Conservation (phyloP, 805 yeast genomes). For the Yarrowia sp. region DNA sequence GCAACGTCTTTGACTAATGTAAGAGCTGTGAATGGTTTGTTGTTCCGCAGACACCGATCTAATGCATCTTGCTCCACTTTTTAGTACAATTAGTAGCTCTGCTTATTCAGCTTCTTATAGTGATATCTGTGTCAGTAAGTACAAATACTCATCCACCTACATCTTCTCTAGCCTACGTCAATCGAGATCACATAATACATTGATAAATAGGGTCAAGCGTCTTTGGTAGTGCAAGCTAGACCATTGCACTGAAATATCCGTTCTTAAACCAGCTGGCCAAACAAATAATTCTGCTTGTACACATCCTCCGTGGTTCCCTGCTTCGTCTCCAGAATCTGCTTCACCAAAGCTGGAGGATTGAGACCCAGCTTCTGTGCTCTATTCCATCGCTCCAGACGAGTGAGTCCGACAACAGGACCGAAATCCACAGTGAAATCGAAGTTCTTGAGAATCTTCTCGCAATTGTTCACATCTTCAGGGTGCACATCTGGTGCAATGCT, state of each 20-base stretch:
- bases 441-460: constrained; percentile 38
- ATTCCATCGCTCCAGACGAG: constrained; percentile 42
- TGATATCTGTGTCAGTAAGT: too few species aligned
- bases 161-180: too few species aligned
- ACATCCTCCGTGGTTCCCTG: not conserved
- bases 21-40: too few species aligned
- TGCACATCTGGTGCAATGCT: constrained; percentile 37
- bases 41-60: too few species aligned
- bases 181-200: too few species aligned
- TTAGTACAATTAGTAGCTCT: too few species aligned
- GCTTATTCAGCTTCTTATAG: too few species aligned
- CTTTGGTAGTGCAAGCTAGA: too few species aligned
- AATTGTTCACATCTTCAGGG: constrained; percentile 34
- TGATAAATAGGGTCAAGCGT: constrained; percentile 6
- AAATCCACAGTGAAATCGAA: constrained; percentile 40
- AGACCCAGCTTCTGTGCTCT: constrained; percentile 41
- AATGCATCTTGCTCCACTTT: too few species aligned
- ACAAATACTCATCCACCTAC: too few species aligned
- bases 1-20: too few species aligned
- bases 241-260: too few species aligned
- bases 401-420: constrained; percentile 44
- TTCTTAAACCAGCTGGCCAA: not conserved
- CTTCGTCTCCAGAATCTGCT: constrained; percentile 36
- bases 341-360: constrained; percentile 40
- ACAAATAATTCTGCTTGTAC: not conserved